Evolutionary conservation across 805 yeast species (phyloP).

Genomic region (Pichia thaimueangensis): DNA sequence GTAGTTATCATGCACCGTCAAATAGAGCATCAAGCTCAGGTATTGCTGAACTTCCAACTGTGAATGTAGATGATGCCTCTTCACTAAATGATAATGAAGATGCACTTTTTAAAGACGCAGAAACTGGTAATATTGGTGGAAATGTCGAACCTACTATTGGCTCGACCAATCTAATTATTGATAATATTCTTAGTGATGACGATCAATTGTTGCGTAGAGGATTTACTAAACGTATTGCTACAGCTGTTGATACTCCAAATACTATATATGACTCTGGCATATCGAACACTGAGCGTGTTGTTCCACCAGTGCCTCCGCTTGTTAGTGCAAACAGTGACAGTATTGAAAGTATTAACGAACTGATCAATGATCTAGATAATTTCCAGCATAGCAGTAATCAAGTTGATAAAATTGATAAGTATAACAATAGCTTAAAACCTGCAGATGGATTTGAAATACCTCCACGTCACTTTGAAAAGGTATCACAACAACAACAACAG

Average conservation of each 20-base stretch:
- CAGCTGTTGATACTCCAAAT: constrained; percentile 17
- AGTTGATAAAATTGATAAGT: neutral
- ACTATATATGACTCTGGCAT: constrained; percentile 1
- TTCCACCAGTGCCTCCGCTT: neutral
- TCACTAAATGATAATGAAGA: too few species aligned
- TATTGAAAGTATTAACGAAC: neutral
- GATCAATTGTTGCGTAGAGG: constrained; percentile 10
- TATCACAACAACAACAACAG: neutral
- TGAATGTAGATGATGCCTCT: too few species aligned
- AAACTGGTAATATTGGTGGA: neutral
- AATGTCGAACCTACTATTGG: neutral
- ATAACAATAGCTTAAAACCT: neutral
- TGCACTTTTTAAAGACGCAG: too few species aligned
- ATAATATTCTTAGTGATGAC: neutral
- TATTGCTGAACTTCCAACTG: neutral
- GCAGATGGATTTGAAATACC: constrained; percentile 1
- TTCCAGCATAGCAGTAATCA: neutral
- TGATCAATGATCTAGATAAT: constrained; percentile 7
- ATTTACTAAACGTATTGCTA: constrained; percentile 19
- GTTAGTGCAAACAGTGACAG: too few species aligned
- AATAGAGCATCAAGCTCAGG: too few species aligned
- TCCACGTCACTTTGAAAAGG: constrained; percentile 9
- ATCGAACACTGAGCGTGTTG: neutral
- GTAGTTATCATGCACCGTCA: too few species aligned
- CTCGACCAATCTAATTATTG: too few species aligned